Evolutionary conservation across 2,329 filamentous ascomycete genomes (phyloP).

Genomic region (Botrytis hyacinthi): DNA sequence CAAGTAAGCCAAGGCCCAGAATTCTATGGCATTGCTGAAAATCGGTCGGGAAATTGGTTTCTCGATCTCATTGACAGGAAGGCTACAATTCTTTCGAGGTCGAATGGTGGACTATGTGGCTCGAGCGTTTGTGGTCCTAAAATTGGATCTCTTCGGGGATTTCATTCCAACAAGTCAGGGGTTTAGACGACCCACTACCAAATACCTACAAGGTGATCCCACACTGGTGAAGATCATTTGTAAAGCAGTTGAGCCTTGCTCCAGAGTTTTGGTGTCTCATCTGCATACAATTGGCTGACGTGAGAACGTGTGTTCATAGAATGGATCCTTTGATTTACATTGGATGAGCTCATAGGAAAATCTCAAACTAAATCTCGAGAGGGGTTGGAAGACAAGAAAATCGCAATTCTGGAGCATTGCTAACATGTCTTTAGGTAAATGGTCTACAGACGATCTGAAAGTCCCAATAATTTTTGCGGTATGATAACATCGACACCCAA

Average conservation of each 20-base stretch:
- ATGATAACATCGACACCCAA: background rate
- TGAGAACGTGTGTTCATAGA: background rate
- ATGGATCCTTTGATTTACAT: background rate
- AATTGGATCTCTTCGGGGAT: conserved; percentile 8
- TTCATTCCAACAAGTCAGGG: conserved; percentile 7
- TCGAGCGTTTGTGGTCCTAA: conserved; percentile 13
- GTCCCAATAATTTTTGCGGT: background rate
- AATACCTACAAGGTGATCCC: conserved; percentile 6
- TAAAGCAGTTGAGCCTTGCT: conserved; percentile 11
- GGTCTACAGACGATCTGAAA: background rate
- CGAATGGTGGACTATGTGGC: background rate
- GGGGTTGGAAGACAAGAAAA: background rate
- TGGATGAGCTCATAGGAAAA: background rate
- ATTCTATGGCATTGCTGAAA: conserved; percentile 3
- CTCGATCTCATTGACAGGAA: background rate
- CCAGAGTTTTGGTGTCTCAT: background rate
- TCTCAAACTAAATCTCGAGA: background rate
- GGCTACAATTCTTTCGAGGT: background rate
- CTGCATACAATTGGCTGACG: background rate
- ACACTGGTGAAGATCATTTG: background rate
- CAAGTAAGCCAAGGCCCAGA: background rate
- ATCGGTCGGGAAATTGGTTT: conserved; percentile 13
- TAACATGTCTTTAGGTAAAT: background rate
- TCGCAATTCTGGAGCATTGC: background rate
- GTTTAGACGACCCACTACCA: background rate